Evolutionary conservation across 768 basidiomycete genomes (phyloP), one percentile per base, ranked within the genome.

Genomic region (Paxillus ammoniavirescens): DNA sequence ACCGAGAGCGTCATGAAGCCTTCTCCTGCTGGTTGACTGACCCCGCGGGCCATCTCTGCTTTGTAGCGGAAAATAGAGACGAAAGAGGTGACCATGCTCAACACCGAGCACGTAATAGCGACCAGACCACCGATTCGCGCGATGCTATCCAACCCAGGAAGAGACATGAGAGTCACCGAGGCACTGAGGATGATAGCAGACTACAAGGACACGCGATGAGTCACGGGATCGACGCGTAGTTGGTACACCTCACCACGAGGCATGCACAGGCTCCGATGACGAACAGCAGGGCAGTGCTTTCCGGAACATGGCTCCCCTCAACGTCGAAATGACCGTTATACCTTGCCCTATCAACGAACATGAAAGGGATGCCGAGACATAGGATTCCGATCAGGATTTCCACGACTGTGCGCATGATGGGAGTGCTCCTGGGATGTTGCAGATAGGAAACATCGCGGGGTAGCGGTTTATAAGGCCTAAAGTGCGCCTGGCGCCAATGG

Each of bases 171-270:
- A 26, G 89, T 91, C 52, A 91, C 86, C 38, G 89, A 88, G 31
- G 89, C 86, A 60, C 91, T 91, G 53, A 92, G 73, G 21, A 91
- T 78, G 53, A 91, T 78, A 28, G 90, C 90, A 61, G 89, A 88
- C 90, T 92, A 67, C 45, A 54, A 37, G 50, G 43, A 14, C 7
- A 35, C 42, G 60, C 15, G 42, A 46, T 64, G 30, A 60, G 53
- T 53, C 36, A 30, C 48, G n/a, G 30, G 42, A 31, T 41, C 44
- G 55, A 49, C 44, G 41, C 44, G 2, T 30, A 44, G 38, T 30
- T 38, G 9, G 18, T 21, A 47, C 45, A 50, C 74, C 84, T 73
- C 68, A 86, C 86, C 64, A 83, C 77, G 10, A 87, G 68, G 55
- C 82, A 84, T 13, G 82, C 80, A 65, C 82, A 86, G 2, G 82